These are phyloP conservation scores for Herpetospermum pedunculosum DNA, from an alignment of 306 rosid species.

Conservation along the genomic window DNA sequence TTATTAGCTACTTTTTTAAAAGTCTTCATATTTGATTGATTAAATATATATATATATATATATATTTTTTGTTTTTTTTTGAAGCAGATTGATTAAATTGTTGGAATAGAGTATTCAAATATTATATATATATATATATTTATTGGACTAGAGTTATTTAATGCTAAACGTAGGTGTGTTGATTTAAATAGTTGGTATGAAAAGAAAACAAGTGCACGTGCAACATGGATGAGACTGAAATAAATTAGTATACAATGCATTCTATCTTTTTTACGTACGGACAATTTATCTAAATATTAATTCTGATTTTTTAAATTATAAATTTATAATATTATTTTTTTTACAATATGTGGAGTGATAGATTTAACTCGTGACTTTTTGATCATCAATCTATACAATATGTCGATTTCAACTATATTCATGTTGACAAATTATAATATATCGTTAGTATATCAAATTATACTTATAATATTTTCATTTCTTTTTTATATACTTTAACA, in stretches of 20 bases:
- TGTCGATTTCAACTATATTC: too few relatives aligned
- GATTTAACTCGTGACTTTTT: too few relatives aligned
- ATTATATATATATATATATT: too few relatives aligned
- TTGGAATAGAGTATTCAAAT: too few relatives aligned
- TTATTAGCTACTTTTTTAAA: not conserved
- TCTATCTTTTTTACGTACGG: not conserved
- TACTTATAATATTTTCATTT: not conserved
- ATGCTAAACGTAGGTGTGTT: not conserved
- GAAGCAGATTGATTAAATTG: too few relatives aligned
- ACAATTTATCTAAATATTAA: not conserved
- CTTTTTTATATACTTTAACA: not conserved
- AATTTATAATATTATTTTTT: too few relatives aligned
- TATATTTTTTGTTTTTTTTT: too few relatives aligned
- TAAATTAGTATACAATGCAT: not conserved
- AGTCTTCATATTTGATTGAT: not conserved
- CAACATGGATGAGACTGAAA: not conserved
- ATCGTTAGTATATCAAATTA: too few relatives aligned
- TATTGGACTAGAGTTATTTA: not conserved
- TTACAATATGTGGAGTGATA: too few relatives aligned
- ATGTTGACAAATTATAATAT: too few relatives aligned
- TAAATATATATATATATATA: too few relatives aligned
- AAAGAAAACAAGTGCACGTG: constrained; percentile 7
- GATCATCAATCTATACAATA: too few relatives aligned
- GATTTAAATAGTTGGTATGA: not conserved
- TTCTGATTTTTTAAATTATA: not conserved